phyloP scores from a whole-genome alignment of 1,139 yeast genomes.

The Sugiyamaella neomexicana region DNA sequence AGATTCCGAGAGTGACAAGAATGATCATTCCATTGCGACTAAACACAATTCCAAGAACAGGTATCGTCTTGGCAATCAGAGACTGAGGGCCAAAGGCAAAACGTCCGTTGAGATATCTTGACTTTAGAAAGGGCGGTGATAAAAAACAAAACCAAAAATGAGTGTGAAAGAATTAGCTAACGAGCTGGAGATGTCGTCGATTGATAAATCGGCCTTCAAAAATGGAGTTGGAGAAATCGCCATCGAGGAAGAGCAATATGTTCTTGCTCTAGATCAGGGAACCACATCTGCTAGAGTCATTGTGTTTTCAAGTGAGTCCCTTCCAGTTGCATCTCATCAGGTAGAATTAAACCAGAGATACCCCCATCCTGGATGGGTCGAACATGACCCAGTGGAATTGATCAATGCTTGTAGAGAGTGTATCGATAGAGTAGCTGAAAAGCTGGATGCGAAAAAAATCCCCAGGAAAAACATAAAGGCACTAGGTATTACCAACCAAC shows the following conservation, averaged over 20 bases:
- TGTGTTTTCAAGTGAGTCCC: constrained; percentile 69
- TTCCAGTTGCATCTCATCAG: constrained; percentile 83
- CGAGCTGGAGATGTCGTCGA: neutral
- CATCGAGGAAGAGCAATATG: constrained; percentile 25
- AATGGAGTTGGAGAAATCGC: neutral
- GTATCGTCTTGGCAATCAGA: constrained; percentile 40
- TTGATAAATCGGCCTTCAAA: constrained; percentile 1
- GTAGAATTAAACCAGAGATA: constrained; percentile 58
- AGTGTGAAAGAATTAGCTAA: constrained; percentile 2
- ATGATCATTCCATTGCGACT: constrained; percentile 67
- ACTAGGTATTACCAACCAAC: constrained; percentile 90
- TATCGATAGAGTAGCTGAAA: constrained; percentile 39
- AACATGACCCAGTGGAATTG: constrained; percentile 86
- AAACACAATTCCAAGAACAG: constrained; percentile 53
- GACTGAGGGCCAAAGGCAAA: too few species aligned
- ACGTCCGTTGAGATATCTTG: too few species aligned
- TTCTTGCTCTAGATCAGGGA: constrained; percentile 77
- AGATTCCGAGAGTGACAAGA: constrained; percentile 66
- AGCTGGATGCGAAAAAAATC: constrained; percentile 38
- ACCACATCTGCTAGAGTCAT: constrained; percentile 95
- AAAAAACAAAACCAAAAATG: too few species aligned
- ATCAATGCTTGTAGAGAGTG: constrained; percentile 63
- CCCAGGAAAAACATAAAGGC: constrained; percentile 38
- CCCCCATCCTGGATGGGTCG: constrained; percentile 69
- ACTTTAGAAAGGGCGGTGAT: too few species aligned